Evolutionary conservation across 768 basidiomycete genomes (phyloP), one percentile per base, ranked within the genome.

Genomic region (Hypholoma sublateritium): DNA sequence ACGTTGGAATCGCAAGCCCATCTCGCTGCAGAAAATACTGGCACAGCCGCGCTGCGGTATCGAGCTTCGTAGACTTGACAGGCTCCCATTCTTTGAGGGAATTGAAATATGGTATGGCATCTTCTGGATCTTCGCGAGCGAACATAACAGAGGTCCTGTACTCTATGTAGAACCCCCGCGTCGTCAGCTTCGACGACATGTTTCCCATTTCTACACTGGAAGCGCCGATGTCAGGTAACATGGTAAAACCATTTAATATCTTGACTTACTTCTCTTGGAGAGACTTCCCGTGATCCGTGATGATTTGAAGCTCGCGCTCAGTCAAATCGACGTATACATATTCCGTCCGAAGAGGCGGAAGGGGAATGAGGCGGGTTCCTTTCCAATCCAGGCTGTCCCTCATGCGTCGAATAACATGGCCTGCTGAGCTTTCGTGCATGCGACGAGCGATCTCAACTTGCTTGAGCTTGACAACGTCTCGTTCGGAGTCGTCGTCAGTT

Each of bases 381-480:
- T 51, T 1, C 19, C 34, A 61, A 22, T 66, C 43, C 2, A 46
- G 24, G 36, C 67, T 68, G 1, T 60, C 35, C 0, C 35, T n/a
- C 0, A 64, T 65, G 1, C 69, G 58, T 8, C 67, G 62, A n/a
- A 72, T 44, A 13, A 72, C 49, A 2, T 53, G 57, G 6, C 55
- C 61, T 13, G 59, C 53, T 19, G 65, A 67, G 13, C 62, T 54
- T 0, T 2, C 25, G 19, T 69, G 65, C 13, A 68, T 60, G 0
- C 63, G 53, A 1, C 32, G 49, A 4, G 55, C 41, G 3, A 63
- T 62, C 2, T 11, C 22, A 0, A 53, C 22, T n/a, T 67, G 67
- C 13, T 34, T n/a, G n/a, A 44, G 35, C 11, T 56, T 49, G 21
- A 59, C 8, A 1, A 54, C 53, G 16, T 62, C 60, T 0, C 60